Evolutionary conservation across 108 stramenopile genomes (phyloP), one percentile per base, ranked within the genome.

Genomic region (Craspedostauros australis): DNA sequence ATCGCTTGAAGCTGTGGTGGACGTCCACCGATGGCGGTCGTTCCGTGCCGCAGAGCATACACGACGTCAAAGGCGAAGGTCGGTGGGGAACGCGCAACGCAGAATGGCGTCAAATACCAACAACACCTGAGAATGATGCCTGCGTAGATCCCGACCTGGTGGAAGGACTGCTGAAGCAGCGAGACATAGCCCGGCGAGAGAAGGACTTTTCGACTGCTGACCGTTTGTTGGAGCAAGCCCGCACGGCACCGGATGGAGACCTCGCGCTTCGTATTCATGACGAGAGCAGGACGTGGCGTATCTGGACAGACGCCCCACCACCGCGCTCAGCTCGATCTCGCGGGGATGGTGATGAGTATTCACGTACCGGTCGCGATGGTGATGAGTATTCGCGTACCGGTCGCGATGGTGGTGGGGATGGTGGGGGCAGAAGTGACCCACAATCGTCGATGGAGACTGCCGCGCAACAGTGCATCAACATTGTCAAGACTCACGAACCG

Each of bases 1-100:
- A 91, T 54, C 66, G 82, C 8, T 62, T 83, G 7, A 85, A 85
- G 54, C 51, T 87, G 54, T 91, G 89, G 89, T 91, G 89, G 89
- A 71, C 62, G n/a, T 62, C 68, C 9, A 57, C 66, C 8, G 74
- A 84, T 57, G 69, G 78, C 8, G 68, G 64, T 29, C 52, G 63
- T 20, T n/a, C n/a, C n/a, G 80, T 84, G 32, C 88, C 88, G 4
- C 53, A 58, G 33, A 21, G 58, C 11, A 74, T 91, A 21, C 70
- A 77, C 0, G 75, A 70, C 12, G 62, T 84, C 43, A 91, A 91
- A 40, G 85, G 86, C 7, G 86, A 83, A 47, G 89, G 89, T 29
- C 50, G 83, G 47, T 91, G 86, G 89, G 82, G 77, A 18, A 54
- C 62, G 12, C 61, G 46, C 25, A 51, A 73, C 28, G 32, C 23